Evolutionary conservation across 345 rosid species (phyloP), one percentile per base, ranked within the genome.

Genomic region (Gossypium thurberi): DNA sequence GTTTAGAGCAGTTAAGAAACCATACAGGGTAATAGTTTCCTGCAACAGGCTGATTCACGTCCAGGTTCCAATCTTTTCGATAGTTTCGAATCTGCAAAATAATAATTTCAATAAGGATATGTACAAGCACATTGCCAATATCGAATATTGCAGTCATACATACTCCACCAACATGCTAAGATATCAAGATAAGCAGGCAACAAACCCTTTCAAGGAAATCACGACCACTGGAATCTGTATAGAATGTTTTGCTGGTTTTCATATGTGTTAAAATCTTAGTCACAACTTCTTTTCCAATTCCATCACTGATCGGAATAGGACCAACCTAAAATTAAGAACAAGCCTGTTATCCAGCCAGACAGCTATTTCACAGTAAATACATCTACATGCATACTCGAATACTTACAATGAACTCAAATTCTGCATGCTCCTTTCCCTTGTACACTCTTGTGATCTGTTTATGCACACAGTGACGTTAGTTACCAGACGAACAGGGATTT

Each of bases 371-470:
- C 21, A 26, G 62, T 48, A 46, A 65, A 44, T n/a, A 43, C 25
- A 13, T 47, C 8, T 18, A 21, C 37, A 28, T 28, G 37, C 15
- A 68, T 26, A 50, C n/a, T 25, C 58, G 21, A n/a, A 12, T 65
- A 75, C 97, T 84, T 78, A 94, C 98, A 73, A 78, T 87, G 87
- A 90, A 94, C 85, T 92, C 98, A 77, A 92, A 82, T 81, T 94
- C 98, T 62, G 84, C 92, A 86, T 94, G 84, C 65, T 90, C 90
- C 81, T 90, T 92, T 72, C 85, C 93, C 82, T 85, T 92, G 90
- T 94, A 94, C 62, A 89, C 88, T 80, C 98, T 87, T 52, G 95
- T 86, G 73, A 84, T 77, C 96, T 92, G 85, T 62, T 70, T 50
- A 60, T 25, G 33, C 26, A 75, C 69, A 26, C 33, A 62, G 12